phyloP scores from a whole-genome alignment of 108 stramenopile genomes.

The Nitzschia palea region DNA sequence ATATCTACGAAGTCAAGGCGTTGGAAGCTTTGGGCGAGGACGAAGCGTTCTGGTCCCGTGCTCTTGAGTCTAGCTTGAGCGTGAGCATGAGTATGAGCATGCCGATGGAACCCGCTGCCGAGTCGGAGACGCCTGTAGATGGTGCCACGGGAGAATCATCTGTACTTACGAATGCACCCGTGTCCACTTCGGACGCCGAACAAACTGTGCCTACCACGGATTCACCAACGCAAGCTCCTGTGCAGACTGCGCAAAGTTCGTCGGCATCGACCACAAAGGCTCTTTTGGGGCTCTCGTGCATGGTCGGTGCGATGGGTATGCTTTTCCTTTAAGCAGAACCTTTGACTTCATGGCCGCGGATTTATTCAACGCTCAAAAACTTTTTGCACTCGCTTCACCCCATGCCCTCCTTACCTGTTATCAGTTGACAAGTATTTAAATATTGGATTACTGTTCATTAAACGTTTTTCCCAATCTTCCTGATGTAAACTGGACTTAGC shows the following conservation, averaged over 20 bases:
- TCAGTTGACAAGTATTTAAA: too few relatives aligned
- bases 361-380: too few relatives aligned
- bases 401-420: too few relatives aligned
- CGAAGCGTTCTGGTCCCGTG: not conserved
- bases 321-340: too few relatives aligned
- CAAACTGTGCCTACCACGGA: not conserved
- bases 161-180: not conserved
- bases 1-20: not conserved
- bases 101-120: not conserved
- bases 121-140: not conserved
- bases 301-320: not conserved
- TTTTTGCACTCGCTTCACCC: too few relatives aligned
- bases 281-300: not conserved
- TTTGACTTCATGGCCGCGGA: too few relatives aligned
- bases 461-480: too few relatives aligned
- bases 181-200: not conserved
- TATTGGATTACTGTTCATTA: too few relatives aligned
- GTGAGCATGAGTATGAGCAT: slow-evolving; percentile 9
- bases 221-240: not conserved
- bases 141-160: not conserved
- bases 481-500: too few relatives aligned
- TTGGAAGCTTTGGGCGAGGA: slow-evolving; percentile 1
- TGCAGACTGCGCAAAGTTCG: not conserved
- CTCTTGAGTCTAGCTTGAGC: slow-evolving; percentile 1
- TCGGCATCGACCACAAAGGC: not conserved